Conservation (phyloP, 495 filamentous ascomycete genomes). For the Rusavskia elegans region DNA sequence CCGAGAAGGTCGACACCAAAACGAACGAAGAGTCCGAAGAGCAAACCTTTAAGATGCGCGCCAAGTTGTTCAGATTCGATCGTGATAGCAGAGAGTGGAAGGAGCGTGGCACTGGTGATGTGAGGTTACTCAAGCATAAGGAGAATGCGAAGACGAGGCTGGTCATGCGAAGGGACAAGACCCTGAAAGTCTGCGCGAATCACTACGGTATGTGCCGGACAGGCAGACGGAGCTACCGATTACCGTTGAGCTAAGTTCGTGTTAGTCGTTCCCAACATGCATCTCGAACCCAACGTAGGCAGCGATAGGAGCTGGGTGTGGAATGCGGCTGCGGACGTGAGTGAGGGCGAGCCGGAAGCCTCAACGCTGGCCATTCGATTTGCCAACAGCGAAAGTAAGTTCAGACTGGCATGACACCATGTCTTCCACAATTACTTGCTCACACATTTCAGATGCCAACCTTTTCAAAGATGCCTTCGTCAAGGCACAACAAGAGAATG, state of each 20-base stretch:
- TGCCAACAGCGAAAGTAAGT: constrained; percentile 90
- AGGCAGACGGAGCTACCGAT: not conserved
- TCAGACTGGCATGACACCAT: constrained; percentile 2
- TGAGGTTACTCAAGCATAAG: constrained; percentile 91
- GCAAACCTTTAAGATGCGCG: constrained; percentile 96
- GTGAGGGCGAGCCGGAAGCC: constrained; percentile 93
- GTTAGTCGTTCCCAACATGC: constrained; percentile 97
- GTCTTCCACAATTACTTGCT: not conserved
- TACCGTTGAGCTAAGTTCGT: constrained; percentile 4
- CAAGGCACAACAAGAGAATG: constrained; percentile 95
- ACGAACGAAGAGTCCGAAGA: constrained; percentile 98
- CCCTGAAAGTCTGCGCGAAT: constrained; percentile 99
- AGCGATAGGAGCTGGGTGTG: constrained; percentile 98
- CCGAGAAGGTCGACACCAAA: constrained; percentile 90
- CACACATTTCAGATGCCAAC: constrained; percentile 61
- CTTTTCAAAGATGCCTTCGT: constrained; percentile 96
- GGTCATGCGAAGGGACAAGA: constrained; percentile 99
- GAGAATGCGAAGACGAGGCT: constrained; percentile 95
- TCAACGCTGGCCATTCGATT: constrained; percentile 94
- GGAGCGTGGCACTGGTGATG: constrained; percentile 95
- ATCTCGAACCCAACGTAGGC: constrained; percentile 91
- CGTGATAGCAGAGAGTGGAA: constrained; percentile 89
- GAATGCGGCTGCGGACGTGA: constrained; percentile 95
- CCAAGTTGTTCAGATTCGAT: constrained; percentile 98
- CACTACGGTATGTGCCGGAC: constrained; percentile 70